A percentile compares a stretch with the other conserved stretches of the same genome.
These are phyloP conservation scores for Pharnaceum exiguum DNA, from an alignment of 148 eudicot genomes.

Conservation along the genomic window DNA sequence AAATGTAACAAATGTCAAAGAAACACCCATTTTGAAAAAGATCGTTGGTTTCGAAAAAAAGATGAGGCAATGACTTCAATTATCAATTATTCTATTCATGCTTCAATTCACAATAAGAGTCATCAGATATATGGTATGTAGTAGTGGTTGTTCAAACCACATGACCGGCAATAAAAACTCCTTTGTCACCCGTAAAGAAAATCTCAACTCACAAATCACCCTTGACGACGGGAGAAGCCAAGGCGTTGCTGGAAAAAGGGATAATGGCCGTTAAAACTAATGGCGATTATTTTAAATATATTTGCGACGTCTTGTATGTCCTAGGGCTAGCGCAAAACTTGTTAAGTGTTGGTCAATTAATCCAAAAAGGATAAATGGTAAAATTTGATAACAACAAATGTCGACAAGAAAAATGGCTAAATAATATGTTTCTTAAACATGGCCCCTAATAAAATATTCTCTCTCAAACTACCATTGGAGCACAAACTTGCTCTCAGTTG, in stretches of 20 bases:
- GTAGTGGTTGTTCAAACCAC: slow-evolving; percentile 10
- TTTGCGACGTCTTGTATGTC: slow-evolving; percentile 2
- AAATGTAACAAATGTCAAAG: not conserved
- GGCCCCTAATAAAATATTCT: slow-evolving; percentile 1
- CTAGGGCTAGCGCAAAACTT: slow-evolving; percentile 1
- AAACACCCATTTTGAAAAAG: not conserved
- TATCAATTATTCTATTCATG: slow-evolving; percentile 1
- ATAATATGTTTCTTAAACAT: not conserved
- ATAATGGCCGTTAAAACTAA: slow-evolving; percentile 1
- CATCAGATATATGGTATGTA: not conserved
- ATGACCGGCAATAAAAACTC: not conserved
- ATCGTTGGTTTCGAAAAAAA: not conserved
- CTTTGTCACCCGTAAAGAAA: not conserved
- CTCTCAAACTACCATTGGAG: not conserved
- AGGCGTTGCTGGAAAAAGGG: not conserved
- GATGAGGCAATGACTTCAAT: not conserved
- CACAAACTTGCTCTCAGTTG: not conserved
- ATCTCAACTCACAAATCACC: not conserved
- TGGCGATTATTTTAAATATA: not conserved
- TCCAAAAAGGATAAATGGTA: not conserved
- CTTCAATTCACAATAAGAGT: not conserved
- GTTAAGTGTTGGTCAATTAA: slow-evolving; percentile 2
- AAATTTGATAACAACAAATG: slow-evolving; percentile 6
- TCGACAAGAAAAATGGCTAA: not conserved
- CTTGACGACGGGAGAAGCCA: slow-evolving; percentile 2